phyloP scores from a whole-genome alignment of 331 rosid genomes.

The Ulmus americana region DNA sequence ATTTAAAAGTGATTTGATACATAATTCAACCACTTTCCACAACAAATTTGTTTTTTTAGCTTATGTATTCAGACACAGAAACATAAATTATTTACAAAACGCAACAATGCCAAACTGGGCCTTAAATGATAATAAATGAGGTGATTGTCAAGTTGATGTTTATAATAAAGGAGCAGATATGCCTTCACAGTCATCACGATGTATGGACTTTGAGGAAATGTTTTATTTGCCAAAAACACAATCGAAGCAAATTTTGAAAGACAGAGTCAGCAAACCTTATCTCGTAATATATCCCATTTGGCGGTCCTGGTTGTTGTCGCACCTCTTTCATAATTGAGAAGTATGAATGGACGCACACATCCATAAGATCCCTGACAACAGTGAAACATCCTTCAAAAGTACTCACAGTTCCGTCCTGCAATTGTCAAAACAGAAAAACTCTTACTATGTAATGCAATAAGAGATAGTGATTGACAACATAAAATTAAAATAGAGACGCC shows the following conservation, averaged over 20 bases:
- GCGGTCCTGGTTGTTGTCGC: slow-evolving; percentile 36
- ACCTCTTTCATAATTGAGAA: slow-evolving; percentile 75
- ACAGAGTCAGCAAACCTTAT: slow-evolving; percentile 47
- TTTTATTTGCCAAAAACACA: slow-evolving; percentile 5
- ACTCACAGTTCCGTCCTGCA: slow-evolving; percentile 84
- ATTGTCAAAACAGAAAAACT: slow-evolving; percentile 23
- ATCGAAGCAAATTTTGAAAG: not conserved
- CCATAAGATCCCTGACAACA: slow-evolving; percentile 63
- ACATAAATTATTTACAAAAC: too few relatives aligned
- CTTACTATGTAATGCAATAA: slow-evolving; percentile 17
- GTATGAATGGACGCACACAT: slow-evolving; percentile 74
- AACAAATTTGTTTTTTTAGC: too few relatives aligned
- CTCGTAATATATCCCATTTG: slow-evolving; percentile 56
- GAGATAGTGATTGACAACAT: slow-evolving; percentile 7
- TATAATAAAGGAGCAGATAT: not conserved
- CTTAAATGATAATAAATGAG: not conserved
- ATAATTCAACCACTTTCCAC: too few relatives aligned
- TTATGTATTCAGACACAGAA: too few relatives aligned
- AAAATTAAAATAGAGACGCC: not conserved
- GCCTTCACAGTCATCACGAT: not conserved
- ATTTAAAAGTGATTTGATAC: too few relatives aligned
- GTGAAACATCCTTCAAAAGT: slow-evolving; percentile 47
- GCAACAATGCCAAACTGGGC: too few relatives aligned
- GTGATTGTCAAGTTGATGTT: not conserved
- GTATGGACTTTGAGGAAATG: slow-evolving; percentile 1